These are phyloP conservation scores for Phyllosticta ampelicida DNA, from an alignment of 2,329 filamentous ascomycete species.

Conservation along the genomic window DNA sequence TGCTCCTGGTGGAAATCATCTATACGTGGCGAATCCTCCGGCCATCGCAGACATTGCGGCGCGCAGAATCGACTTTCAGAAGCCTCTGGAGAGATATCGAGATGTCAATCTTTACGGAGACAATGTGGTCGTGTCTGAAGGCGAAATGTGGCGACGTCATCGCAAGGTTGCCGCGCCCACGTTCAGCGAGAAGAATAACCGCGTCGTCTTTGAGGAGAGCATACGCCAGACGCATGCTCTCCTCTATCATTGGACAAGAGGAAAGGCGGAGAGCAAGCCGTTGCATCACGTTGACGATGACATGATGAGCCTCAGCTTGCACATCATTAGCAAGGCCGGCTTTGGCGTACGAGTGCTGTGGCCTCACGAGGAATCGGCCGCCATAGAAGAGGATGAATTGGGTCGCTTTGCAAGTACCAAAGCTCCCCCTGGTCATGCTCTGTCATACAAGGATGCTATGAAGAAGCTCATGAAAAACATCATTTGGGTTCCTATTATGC, in stretches of 20 bases:
- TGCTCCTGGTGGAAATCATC: conserved; percentile 41
- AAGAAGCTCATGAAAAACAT: conserved; percentile 53
- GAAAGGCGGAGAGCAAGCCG: conserved; percentile 24
- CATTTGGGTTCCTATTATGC: conserved; percentile 49
- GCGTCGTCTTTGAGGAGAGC: conserved; percentile 53
- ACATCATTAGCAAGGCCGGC: conserved; percentile 57
- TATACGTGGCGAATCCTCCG: conserved; percentile 54
- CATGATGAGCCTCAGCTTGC: conserved; percentile 52
- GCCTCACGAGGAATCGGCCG: conserved; percentile 47
- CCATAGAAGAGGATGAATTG: conserved; percentile 19
- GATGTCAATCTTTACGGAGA: conserved; percentile 56
- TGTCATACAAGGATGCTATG: conserved; percentile 57
- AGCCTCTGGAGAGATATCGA: conserved; percentile 50
- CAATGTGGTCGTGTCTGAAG: conserved; percentile 63
- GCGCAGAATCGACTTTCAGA: conserved; percentile 60
- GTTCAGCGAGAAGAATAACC: conserved; percentile 68
- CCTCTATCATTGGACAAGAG: conserved; percentile 22
- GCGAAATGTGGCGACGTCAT: conserved; percentile 58
- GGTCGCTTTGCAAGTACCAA: conserved; percentile 22
- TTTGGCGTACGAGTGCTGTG: conserved; percentile 51
- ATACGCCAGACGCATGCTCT: conserved; percentile 46
- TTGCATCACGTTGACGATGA: conserved; percentile 50
- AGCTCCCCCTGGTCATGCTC: conserved; percentile 29
- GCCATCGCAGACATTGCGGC: conserved; percentile 55
- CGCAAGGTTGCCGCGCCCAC: conserved; percentile 59